Conservation (phyloP, 2,329 filamentous ascomycete genomes). For the Gyromitra esculenta region DNA sequence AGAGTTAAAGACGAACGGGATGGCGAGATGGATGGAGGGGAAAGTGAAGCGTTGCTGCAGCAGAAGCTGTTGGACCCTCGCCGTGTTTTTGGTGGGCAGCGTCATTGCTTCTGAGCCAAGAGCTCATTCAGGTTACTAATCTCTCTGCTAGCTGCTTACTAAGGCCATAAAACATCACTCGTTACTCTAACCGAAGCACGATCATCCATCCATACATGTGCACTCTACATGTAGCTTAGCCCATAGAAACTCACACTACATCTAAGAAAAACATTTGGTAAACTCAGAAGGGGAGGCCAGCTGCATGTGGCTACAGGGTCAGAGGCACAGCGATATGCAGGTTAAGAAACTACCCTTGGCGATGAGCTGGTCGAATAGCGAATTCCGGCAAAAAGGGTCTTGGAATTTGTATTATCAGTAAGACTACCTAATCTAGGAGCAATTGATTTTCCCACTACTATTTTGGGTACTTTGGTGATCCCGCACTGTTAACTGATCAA, state of each 20-base stretch:
- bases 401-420: too few relatives aligned
- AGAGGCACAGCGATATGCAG: too few relatives aligned
- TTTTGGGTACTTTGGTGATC: too few relatives aligned
- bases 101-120: slow-evolving; percentile 48
- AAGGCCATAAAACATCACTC: slow-evolving; percentile 27
- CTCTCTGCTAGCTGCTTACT: slow-evolving; percentile 4
- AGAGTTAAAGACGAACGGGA: slow-evolving; percentile 14
- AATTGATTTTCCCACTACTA: too few relatives aligned
- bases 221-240: neutral
- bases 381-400: too few relatives aligned
- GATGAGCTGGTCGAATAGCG: too few relatives aligned
- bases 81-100: slow-evolving; percentile 36
- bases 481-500: too few relatives aligned
- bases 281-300: too few relatives aligned
- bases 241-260: neutral
- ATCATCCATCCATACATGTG: neutral
- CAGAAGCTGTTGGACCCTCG: slow-evolving; percentile 40
- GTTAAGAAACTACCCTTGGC: too few relatives aligned
- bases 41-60: slow-evolving; percentile 39
- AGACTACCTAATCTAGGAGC: too few relatives aligned
- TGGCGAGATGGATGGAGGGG: slow-evolving; percentile 37
- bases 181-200: neutral
- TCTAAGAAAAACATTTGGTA: neutral
- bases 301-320: too few relatives aligned
- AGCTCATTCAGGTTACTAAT: slow-evolving; percentile 34